phyloP scores from a whole-genome alignment of 2,329 filamentous ascomycete species.

The Elsinoe necatrix region DNA sequence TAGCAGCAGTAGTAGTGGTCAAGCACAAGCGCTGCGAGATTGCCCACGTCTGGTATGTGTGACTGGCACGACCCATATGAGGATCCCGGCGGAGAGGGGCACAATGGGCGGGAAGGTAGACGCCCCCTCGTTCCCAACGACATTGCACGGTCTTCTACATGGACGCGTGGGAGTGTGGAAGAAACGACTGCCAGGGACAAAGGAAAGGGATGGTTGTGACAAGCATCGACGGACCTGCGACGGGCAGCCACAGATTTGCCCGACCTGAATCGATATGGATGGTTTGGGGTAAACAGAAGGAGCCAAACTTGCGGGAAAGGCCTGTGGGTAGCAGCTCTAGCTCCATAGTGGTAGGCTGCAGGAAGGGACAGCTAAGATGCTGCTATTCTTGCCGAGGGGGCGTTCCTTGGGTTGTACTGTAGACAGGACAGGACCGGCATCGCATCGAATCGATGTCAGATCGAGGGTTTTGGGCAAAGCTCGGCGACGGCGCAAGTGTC shows the following conservation, averaged over 20 bases:
- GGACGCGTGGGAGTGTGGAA: not conserved
- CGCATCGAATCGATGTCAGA: not conserved
- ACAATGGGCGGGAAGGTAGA: not conserved
- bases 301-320: not conserved
- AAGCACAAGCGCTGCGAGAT: slow-evolving; percentile 3
- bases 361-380: not conserved
- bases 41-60: not conserved
- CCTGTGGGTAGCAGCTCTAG: not conserved
- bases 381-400: slow-evolving; percentile 4
- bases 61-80: not conserved
- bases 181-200: not conserved
- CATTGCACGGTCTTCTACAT: slow-evolving; percentile 2
- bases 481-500: not conserved
- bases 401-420: not conserved
- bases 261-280: slow-evolving; percentile 2
- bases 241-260: slow-evolving; percentile 2
- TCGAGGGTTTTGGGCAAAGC: not conserved
- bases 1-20: slow-evolving; percentile 3
- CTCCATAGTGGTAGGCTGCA: not conserved
- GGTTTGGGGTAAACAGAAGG: not conserved
- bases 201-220: not conserved
- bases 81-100: slow-evolving; percentile 1
- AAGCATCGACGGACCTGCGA: slow-evolving; percentile 2
- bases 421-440: not conserved
- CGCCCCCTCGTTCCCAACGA: not conserved